phyloP scores from a whole-genome alignment of 164 flowering plant genomes.

The Vitis rotundifolia region DNA sequence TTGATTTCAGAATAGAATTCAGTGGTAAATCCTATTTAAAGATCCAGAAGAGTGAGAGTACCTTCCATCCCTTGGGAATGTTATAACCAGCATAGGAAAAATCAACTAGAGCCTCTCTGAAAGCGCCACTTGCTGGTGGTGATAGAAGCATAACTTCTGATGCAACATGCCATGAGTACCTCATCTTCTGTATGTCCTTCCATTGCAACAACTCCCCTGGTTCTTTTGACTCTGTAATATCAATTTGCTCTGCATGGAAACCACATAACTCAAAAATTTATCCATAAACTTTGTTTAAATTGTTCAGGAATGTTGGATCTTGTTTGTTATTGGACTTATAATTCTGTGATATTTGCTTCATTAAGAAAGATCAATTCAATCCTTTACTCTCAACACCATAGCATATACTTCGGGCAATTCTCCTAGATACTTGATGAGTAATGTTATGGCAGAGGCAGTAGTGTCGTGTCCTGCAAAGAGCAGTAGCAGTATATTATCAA shows the following conservation, averaged over 20 bases:
- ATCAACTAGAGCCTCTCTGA: too few relatives aligned
- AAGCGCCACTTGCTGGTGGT: too few relatives aligned
- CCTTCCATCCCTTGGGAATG: constrained; percentile 44
- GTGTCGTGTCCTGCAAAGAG: too few relatives aligned
- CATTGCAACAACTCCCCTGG: constrained; percentile 21
- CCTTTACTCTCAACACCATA: too few relatives aligned
- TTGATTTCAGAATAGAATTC: too few relatives aligned
- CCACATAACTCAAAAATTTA: constrained; percentile 12
- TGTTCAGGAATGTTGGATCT: constrained; percentile 28
- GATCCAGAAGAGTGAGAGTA: neutral
- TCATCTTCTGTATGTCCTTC: constrained; percentile 38
- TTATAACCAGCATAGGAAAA: constrained; percentile 22
- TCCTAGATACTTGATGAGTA: too few relatives aligned
- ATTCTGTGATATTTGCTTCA: constrained; percentile 24
- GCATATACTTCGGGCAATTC: too few relatives aligned
- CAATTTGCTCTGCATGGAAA: constrained; percentile 24
- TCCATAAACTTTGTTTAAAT: constrained; percentile 19
- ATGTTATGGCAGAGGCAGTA: too few relatives aligned
- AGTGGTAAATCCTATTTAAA: too few relatives aligned
- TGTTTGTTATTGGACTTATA: constrained; percentile 23
- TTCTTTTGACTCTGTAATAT: constrained; percentile 24
- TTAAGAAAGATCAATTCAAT: constrained; percentile 5
- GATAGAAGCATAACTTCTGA: constrained; percentile 15
- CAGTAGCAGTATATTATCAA: too few relatives aligned
- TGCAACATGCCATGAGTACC: constrained; percentile 32